Evolutionary conservation across 2,329 filamentous ascomycete species (phyloP), one percentile per base, ranked within the genome.

Genomic region (Colletotrichum orchidophilum): DNA sequence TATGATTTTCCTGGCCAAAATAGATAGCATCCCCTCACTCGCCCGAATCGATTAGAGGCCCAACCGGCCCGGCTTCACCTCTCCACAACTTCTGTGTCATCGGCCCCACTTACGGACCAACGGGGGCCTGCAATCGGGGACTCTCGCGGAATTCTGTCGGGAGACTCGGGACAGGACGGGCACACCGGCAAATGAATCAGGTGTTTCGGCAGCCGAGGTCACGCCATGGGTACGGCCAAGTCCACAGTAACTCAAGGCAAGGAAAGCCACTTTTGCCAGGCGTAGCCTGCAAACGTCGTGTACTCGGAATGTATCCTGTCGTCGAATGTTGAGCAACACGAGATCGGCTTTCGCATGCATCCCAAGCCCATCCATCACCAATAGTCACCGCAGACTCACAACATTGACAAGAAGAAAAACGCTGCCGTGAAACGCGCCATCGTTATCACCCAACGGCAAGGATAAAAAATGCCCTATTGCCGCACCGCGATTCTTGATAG

Each of bases 21-120:
- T n/a, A n/a, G n/a, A n/a, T n/a, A n/a, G n/a, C n/a, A 11, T 9
- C 39, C 18, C 7, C 18, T 9, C 15, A 0, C 39, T 21, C 18
- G 3, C 39, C 39, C 39, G 39, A 2, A 46, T 46, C n/a, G 39
- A 15, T 8, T 46, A 15, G 11, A 4, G n/a, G n/a, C 39, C 39
- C 7, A 8, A 46, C 18, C 18, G 39, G 18, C 39, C 1, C 6
- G 11, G 39, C 2, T 3, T 9, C 6, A 46, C 39, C 8, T 8
- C 39, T 4, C 18, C 7, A 18, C 31, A 9, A 21, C 39, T n/a
- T n/a, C 7, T n/a, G 21, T 46, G 8, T 46, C 39, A 46, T 11
- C 60, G 52, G 66, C 66, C 39, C 66, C 66, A 39, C 42, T 21
- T 8, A 15, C 66, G 66, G 53, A 42, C 42, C 13, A 58, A 46